Evolutionary conservation across 176 grass and related monocot species (phyloP).

Genomic region (Oropetium thomaeum): DNA sequence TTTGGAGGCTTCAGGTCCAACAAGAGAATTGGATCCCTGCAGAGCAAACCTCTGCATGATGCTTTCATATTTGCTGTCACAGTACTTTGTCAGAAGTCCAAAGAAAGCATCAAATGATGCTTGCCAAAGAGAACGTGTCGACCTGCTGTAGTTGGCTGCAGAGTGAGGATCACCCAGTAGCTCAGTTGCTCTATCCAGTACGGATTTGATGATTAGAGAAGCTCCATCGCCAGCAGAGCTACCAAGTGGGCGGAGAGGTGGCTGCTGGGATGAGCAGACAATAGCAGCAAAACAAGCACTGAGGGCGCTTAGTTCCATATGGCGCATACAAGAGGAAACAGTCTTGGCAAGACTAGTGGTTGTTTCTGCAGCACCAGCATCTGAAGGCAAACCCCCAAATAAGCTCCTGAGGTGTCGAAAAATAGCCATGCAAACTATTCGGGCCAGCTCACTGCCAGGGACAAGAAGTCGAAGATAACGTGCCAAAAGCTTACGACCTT

Average conservation of each 20-base stretch:
- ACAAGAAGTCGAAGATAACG: conserved; percentile 76
- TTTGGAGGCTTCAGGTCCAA: conserved; percentile 68
- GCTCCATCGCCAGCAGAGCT: conserved; percentile 89
- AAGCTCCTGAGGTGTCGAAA: conserved; percentile 80
- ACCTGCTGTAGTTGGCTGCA: conserved; percentile 54
- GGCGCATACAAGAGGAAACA: conserved; percentile 62
- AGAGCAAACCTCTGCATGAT: conserved; percentile 69
- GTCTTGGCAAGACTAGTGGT: conserved; percentile 58
- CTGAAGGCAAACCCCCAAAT: conserved; percentile 72
- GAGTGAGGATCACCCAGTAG: conserved; percentile 72
- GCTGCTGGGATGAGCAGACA: conserved; percentile 87
- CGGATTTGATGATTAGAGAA: conserved; percentile 70
- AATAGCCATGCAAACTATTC: conserved; percentile 90
- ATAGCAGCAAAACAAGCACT: conserved; percentile 90
- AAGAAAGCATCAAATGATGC: conserved; percentile 96
- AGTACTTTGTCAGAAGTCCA: conserved; percentile 83
- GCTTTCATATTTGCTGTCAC: conserved; percentile 83
- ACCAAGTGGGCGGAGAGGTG: conserved; percentile 79
- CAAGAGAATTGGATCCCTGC: conserved; percentile 37
- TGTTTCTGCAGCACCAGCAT: conserved; percentile 68
- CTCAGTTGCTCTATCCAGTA: conserved; percentile 78
- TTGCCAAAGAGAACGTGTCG: conserved; percentile 88
- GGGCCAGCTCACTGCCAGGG: conserved; percentile 76
- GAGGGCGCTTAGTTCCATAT: conserved; percentile 84
- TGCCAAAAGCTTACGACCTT: conserved; percentile 75